A percentile compares a stretch with the other conserved stretches of the same genome.
Conservation (phyloP, 495 filamentous ascomycete species). For the Mytilinidion resinicola region DNA sequence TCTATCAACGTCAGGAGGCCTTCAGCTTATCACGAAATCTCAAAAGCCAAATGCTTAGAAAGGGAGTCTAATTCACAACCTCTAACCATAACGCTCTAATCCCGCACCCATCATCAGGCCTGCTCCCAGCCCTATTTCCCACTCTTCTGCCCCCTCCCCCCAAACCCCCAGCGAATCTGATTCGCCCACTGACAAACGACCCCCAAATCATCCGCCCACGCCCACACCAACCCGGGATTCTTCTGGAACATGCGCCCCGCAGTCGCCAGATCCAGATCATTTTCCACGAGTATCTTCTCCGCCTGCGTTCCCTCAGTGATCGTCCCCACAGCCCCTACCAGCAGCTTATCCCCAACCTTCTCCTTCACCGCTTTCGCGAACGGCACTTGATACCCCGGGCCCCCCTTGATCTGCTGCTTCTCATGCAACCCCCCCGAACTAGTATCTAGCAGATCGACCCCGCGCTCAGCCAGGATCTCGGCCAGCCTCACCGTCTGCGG, state of each 20-base stretch:
- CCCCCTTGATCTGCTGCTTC: constrained; percentile 50
- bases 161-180: constrained; percentile 61
- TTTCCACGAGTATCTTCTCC: constrained; percentile 41
- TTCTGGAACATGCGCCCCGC: constrained; percentile 63
- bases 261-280: constrained; percentile 53
- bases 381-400: constrained; percentile 54
- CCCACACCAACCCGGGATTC: constrained; percentile 62
- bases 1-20: too few relatives aligned
- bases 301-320: constrained; percentile 51
- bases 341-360: constrained; percentile 48
- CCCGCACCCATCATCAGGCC: too few relatives aligned
- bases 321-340: constrained; percentile 67
- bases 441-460: constrained; percentile 72
- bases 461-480: constrained; percentile 55
- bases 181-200: constrained; percentile 57
- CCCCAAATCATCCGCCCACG: constrained; percentile 61
- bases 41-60: too few relatives aligned
- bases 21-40: too few relatives aligned
- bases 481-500: constrained; percentile 56
- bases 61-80: too few relatives aligned
- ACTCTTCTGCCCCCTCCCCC: constrained; percentile 30
- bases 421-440: constrained; percentile 62
- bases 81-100: too few relatives aligned
- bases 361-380: constrained; percentile 53
- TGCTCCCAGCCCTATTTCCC: too few relatives aligned